Conservation (phyloP, 345 rosid genomes). For the Psidium friedrichsthalianum region DNA sequence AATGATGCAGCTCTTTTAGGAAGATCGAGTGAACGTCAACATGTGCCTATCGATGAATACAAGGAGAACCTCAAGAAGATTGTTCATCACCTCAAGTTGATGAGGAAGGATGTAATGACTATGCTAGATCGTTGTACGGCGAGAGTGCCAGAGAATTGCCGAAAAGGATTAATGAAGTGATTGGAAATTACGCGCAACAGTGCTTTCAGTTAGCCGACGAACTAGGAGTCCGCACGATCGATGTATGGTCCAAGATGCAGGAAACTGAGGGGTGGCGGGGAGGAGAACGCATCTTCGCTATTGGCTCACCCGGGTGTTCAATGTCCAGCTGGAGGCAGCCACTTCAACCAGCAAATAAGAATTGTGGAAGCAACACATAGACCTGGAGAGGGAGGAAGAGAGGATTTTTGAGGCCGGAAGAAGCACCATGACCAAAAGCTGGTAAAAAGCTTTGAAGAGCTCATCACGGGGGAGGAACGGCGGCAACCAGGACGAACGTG, state of each 20-base stretch:
- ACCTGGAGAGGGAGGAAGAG: no score
- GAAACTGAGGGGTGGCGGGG: slow-evolving; percentile 26
- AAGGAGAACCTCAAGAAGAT: slow-evolving; percentile 54
- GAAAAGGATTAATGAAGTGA: slow-evolving; percentile 64
- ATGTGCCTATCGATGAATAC: slow-evolving; percentile 78
- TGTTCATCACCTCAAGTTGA: slow-evolving; percentile 75
- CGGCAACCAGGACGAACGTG: slow-evolving; percentile 14
- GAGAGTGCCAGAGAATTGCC: slow-evolving; percentile 58
- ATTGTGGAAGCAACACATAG: no score
- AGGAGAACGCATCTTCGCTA: no score
- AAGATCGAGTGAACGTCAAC: slow-evolving; percentile 55
- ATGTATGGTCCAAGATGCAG: slow-evolving; percentile 91
- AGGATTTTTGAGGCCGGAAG: no score
- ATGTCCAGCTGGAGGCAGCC: no score
- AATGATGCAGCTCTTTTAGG: slow-evolving; percentile 89
- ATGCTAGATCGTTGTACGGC: slow-evolving; percentile 66
- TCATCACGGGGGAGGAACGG: slow-evolving; percentile 83
- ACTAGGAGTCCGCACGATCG: slow-evolving; percentile 34
- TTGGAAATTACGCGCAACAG: slow-evolving; percentile 63
- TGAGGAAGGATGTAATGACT: slow-evolving; percentile 47
- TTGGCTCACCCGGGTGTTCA: no score
- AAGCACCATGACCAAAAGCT: no score
- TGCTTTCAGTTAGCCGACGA: slow-evolving; percentile 64
- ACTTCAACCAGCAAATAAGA: no score
- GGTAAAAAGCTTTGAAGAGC: no score